Conservation (phyloP, 2,329 filamentous ascomycete species). For the Botrytis elliptica region DNA sequence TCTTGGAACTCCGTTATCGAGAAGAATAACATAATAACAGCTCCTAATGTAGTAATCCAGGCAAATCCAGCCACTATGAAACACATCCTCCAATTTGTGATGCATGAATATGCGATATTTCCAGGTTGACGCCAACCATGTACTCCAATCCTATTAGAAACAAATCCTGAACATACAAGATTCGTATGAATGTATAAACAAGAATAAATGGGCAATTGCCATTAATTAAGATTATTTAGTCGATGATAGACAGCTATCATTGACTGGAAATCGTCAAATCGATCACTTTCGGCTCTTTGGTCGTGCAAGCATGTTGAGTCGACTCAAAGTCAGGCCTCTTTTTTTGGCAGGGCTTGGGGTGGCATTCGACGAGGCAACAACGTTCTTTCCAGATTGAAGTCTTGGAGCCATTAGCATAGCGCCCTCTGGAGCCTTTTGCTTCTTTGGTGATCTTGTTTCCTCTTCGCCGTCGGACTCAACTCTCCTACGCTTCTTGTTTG, state of each 20-base stretch:
- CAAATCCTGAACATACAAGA: conserved; percentile 15
- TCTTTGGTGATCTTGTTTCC: conserved; percentile 57
- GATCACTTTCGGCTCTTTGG: conserved; percentile 53
- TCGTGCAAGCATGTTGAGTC: conserved; percentile 60
- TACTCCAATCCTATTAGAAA: conserved; percentile 19
- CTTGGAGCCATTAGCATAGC: conserved; percentile 36
- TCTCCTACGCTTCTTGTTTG: conserved; percentile 65
- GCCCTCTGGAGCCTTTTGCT: conserved; percentile 47
- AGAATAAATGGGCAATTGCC: conserved; percentile 21
- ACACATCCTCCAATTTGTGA: conserved; percentile 20
- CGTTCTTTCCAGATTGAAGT: conserved; percentile 35
- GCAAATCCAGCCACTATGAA: conserved; percentile 8
- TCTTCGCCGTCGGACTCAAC: conserved; percentile 57
- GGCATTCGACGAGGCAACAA: conserved; percentile 22
- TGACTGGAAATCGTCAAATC: conserved; percentile 36
- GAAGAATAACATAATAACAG: conserved; percentile 10
- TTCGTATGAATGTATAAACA: conserved; percentile 18
- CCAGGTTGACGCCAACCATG: conserved; percentile 19
- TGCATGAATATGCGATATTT: conserved; percentile 17
- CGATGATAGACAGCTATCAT: conserved; percentile 5
- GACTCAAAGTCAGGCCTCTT: conserved; percentile 53
- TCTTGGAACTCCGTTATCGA: not conserved
- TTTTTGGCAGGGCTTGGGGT: conserved; percentile 50
- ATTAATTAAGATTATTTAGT: not conserved
- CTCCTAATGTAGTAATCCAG: conserved; percentile 5